A percentile compares a stretch with the other conserved stretches of the same genome.
Evolutionary conservation across 768 basidiomycete genomes (phyloP).

Genomic region (Tulasnella sp.): DNA sequence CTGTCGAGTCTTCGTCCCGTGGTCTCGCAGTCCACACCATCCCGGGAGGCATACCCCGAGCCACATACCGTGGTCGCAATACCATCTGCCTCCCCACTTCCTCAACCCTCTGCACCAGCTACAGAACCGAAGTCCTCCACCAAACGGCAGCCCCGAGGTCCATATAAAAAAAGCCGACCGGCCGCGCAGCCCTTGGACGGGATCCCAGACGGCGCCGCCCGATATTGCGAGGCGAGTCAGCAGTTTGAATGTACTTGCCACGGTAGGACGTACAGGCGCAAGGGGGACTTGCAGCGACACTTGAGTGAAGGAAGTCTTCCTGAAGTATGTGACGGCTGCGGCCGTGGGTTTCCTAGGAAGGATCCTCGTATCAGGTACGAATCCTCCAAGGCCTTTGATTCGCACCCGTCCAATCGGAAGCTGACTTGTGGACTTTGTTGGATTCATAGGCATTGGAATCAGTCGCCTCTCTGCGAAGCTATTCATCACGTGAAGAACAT

Average conservation of each 20-base stretch:
- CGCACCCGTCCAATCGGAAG: no score
- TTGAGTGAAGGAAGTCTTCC: neutral
- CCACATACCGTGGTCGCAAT: neutral
- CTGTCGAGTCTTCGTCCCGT: neutral
- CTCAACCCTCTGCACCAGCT: neutral
- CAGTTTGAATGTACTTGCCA: neutral
- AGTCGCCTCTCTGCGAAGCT: neutral
- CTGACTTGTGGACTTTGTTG: no score
- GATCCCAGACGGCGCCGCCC: neutral
- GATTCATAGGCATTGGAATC: neutral
- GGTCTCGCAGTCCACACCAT: neutral
- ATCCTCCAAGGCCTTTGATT: no score
- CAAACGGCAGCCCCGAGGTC: neutral
- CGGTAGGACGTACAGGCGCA: neutral
- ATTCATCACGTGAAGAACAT: neutral
- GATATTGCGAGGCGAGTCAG: neutral
- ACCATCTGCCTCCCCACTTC: neutral
- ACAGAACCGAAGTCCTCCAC: neutral
- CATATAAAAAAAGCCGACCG: neutral
- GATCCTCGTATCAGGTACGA: slow-evolving; percentile 4
- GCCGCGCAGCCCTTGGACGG: neutral
- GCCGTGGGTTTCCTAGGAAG: neutral
- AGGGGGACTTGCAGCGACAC: slow-evolving; percentile 7
- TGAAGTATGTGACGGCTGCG: slow-evolving; percentile 1
- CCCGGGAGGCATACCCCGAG: neutral